Evolutionary conservation across 1,284 basidiomycete species (phyloP).

Genomic region (Ustilago curta): DNA sequence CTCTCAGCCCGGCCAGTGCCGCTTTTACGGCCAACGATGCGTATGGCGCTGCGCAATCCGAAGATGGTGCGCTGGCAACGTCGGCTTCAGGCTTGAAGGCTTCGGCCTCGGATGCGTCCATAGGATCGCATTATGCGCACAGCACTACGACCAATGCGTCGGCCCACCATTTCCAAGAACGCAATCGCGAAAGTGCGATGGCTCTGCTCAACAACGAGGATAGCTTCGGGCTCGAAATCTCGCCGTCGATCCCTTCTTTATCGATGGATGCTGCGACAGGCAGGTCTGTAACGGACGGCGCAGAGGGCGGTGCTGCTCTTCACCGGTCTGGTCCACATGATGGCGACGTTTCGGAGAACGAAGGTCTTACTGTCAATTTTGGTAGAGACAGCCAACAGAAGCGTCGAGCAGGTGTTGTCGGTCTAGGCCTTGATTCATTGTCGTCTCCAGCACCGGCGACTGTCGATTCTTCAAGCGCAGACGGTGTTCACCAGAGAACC

Average conservation of each 20-base stretch:
- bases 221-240: conserved; percentile 32
- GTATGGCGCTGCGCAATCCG: background rate
- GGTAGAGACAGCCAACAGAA: conserved; percentile 11
- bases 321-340: conserved; percentile 1
- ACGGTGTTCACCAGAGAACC: background rate
- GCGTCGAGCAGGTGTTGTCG: conserved; percentile 37
- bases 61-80: conserved; percentile 5
- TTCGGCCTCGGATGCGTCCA: conserved; percentile 33
- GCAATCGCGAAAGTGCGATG: conserved; percentile 41
- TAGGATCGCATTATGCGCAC: conserved; percentile 34
- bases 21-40: background rate
- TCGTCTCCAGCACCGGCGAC: background rate
- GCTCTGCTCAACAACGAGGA: conserved; percentile 44
- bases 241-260: conserved; percentile 9
- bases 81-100: conserved; percentile 16
- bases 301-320: background rate
- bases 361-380: conserved; percentile 25
- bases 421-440: conserved; percentile 28
- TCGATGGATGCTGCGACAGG: conserved; percentile 11
- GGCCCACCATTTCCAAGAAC: conserved; percentile 28
- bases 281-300: background rate
- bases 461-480: background rate
- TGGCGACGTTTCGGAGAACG: conserved; percentile 12
- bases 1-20: conserved; percentile 25
- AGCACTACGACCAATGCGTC: conserved; percentile 34